A percentile compares a stretch with the other conserved stretches of the same genome.
Evolutionary conservation across 805 yeast genomes (phyloP).

Genomic region (Sungouiella thailandica): DNA sequence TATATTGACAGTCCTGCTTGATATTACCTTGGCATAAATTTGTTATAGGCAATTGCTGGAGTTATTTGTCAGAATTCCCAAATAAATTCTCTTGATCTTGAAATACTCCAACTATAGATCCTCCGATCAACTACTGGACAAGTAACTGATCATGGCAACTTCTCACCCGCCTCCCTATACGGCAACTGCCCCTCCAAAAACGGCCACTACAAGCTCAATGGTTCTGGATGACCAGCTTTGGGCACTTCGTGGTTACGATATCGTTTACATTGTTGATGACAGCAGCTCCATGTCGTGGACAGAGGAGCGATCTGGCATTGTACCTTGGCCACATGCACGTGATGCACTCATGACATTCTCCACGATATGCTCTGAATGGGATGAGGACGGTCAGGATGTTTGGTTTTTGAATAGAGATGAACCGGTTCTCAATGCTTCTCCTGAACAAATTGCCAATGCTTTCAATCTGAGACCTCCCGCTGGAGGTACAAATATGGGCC

Average conservation of each 20-base stretch:
- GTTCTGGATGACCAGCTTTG: conserved; percentile 3
- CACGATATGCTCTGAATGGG: conserved; percentile 13
- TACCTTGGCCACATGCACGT: conserved; percentile 13
- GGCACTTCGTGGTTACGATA: conserved; percentile 13
- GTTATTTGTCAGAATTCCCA: no score
- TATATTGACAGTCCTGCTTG: no score
- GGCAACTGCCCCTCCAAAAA: background rate
- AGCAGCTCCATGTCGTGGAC: conserved; percentile 12
- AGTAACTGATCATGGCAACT: no score
- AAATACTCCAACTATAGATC: no score
- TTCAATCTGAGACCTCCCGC: conserved; percentile 7
- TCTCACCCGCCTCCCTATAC: background rate
- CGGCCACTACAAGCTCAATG: background rate
- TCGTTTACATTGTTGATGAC: conserved; percentile 12
- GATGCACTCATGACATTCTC: conserved; percentile 11
- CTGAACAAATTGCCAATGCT: conserved; percentile 8
- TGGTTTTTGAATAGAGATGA: conserved; percentile 9
- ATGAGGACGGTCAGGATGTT: conserved; percentile 14
- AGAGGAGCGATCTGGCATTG: conserved; percentile 8
- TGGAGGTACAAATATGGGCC: conserved; percentile 14
- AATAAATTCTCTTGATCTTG: no score
- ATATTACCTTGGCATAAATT: no score
- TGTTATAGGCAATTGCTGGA: no score
- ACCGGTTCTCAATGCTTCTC: conserved; percentile 6
- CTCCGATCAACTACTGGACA: no score